Evolutionary conservation across 805 yeast genomes (phyloP), one percentile per base, ranked within the genome.

Genomic region (Monosporozyma servazzii): DNA sequence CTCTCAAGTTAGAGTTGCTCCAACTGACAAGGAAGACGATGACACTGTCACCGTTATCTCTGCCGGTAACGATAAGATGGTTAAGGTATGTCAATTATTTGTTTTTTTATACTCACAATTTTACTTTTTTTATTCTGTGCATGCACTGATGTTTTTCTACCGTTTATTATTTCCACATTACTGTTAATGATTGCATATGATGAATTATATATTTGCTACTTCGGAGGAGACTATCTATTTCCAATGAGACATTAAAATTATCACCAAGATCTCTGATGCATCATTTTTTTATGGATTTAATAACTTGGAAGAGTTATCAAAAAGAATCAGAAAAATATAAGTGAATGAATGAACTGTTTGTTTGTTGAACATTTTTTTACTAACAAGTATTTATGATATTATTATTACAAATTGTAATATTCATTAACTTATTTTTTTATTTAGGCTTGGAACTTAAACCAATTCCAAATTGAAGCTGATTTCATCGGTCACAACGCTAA

Each of bases 401-500:
- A 23, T 13, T 17, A 30, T 31, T 25, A 31, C 29, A 41, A 46
- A 3, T n/a, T 57, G 61, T 77, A 77, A 81, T 76, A 79, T 77
- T 80, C 64, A 54, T 21, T 48, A 51, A 25, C 41, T 13, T 30
- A 13, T 45, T 51, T 43, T 30, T 40, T 41, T 45, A 45, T 71
- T 46, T 73, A 91, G 98, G 83, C 95, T 60, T 93, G 98, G 98
- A 95, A 89, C 77, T 80, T 89, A 72, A 73, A 76, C 71, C 83
- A 83, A 74, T 84, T 82, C 83, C 75, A 81, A 69, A 81, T 88
- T 71, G 82, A 84, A 73, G 95, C 97, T 72, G 98, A 93, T 79
- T 87, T 86, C 83, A 81, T 88, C 70, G 99, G 99, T 74, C 99
- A 93, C 95, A 88, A 93, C 76, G 96, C 96, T 79, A 90, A 90